Evolutionary conservation across 2,329 filamentous ascomycete species (phyloP), one percentile per base, ranked within the genome.

Genomic region (Biscogniauxia sp.): DNA sequence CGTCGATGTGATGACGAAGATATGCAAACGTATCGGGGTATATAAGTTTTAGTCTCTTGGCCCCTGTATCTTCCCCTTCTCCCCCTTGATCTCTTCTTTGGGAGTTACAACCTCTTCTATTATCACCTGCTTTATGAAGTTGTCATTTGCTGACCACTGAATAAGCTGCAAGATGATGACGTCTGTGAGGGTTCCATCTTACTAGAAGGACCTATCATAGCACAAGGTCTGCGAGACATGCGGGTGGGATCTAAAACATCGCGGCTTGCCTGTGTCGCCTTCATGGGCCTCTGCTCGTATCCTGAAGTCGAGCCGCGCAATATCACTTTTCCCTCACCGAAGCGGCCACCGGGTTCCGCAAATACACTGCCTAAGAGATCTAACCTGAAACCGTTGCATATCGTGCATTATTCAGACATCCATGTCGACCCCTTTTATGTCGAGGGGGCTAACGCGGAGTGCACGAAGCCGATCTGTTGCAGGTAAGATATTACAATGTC

Each of bases 321-420:
- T 15, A 72, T 84, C 15, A 67, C 73, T 1, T 79, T 84, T 53
- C 79, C 82, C 13, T 73, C 74, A 6, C 66, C 75, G 7, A 79
- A 80, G 61, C 75, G 78, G 7, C 59, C 70, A 17, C 66, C 68
- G 17, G 17, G 53, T n/a, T n/a, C 11, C 25, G 15, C 76, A 80
- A 15, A 76, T 5, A 13, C 79, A 17, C 51, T 58, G 1, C 74
- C 80, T 1, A 83, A 80, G 56, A 77, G 79, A 2, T 70, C 78
- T 68, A 65, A 74, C 5, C 71, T 79, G 68, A 66, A 73, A 5
- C 80, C 83, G 5, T 68, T 86, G 64, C 79, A 82, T 64, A 75
- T 88, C 4, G 82, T 86, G 23, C 85, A 88, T 67, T 83, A 83
- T 69, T 85, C 82, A 13, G 85, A 88, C 64, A 83, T 85, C 51